Evolutionary conservation across 306 rosid genomes (phyloP).

Genomic region (Begonia peltatifolia): DNA sequence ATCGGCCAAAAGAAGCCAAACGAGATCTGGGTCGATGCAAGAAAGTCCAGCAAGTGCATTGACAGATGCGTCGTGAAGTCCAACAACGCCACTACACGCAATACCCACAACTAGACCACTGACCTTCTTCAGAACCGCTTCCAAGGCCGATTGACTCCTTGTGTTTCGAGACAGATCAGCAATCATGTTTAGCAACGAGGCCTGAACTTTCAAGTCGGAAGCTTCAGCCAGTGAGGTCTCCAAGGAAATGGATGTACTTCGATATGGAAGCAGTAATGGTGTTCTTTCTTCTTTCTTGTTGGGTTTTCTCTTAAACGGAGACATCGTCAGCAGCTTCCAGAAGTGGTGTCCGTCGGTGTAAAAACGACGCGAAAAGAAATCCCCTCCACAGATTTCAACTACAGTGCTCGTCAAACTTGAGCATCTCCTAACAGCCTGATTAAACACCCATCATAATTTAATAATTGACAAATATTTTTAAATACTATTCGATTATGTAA

Average conservation of each 20-base stretch:
- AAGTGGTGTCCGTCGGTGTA: constrained; percentile 58
- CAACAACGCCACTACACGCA: constrained; percentile 69
- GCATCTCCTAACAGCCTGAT: constrained; percentile 67
- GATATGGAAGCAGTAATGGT: constrained; percentile 66
- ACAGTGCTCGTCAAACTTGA: constrained; percentile 36
- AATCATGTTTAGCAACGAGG: constrained; percentile 68
- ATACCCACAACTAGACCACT: constrained; percentile 65
- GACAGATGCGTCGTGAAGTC: constrained; percentile 59
- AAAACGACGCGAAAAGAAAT: constrained; percentile 84
- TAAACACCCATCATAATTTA: too few species aligned
- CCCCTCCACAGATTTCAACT: constrained; percentile 65
- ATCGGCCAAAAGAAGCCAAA: constrained; percentile 93
- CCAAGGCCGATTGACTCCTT: constrained; percentile 54
- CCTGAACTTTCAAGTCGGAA: constrained; percentile 74
- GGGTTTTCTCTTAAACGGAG: constrained; percentile 46
- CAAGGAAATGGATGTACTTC: constrained; percentile 31
- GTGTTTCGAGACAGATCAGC: constrained; percentile 52
- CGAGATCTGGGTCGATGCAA: constrained; percentile 70
- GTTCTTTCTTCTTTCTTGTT: constrained; percentile 33
- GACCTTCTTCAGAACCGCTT: constrained; percentile 60
- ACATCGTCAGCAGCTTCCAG: constrained; percentile 61
- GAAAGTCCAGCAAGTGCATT: constrained; percentile 79
- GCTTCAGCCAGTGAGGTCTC: constrained; percentile 60
- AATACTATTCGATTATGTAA: background rate
- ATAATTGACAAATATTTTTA: too few species aligned